These are phyloP conservation scores for Verticillium zaregamsianum DNA, from an alignment of 2,329 filamentous ascomycete genomes.

Conservation along the genomic window DNA sequence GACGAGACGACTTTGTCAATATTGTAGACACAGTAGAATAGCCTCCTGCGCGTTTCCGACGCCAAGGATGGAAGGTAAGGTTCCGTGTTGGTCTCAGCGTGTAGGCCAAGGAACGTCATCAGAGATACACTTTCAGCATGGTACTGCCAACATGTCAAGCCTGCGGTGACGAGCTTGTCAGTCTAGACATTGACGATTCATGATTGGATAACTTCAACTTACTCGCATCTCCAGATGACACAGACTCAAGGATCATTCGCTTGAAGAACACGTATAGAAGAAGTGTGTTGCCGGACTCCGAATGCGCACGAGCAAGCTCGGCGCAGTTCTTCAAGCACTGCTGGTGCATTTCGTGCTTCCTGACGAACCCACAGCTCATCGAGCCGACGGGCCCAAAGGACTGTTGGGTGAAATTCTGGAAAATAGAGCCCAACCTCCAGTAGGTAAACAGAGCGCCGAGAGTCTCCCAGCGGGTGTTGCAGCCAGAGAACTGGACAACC, in stretches of 20 bases:
- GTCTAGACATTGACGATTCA: neutral
- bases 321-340: constrained; percentile 28
- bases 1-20: constrained; percentile 47
- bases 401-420: constrained; percentile 14
- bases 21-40: constrained; percentile 32
- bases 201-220: constrained; percentile 10
- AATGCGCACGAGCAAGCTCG: constrained; percentile 20
- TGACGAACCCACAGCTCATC: neutral
- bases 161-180: constrained; percentile 12
- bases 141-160: constrained; percentile 30
- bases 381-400: constrained; percentile 10
- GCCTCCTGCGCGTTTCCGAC: constrained; percentile 27
- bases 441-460: constrained; percentile 10
- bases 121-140: constrained; percentile 31
- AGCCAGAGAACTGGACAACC: constrained; percentile 7
- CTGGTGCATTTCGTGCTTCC: constrained; percentile 19
- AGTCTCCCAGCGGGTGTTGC: constrained; percentile 8
- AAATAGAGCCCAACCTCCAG: constrained; percentile 5
- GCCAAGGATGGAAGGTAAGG: constrained; percentile 26
- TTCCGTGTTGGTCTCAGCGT: constrained; percentile 18
- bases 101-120: constrained; percentile 30
- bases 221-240: constrained; percentile 35
- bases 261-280: constrained; percentile 32
- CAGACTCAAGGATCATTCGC: constrained; percentile 28
- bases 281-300: constrained; percentile 25